Percentiles rank a stretch among this genome's conserved stretches.
These are phyloP conservation scores for Aspergillus sclerotioniger DNA, from an alignment of 495 filamentous ascomycete genomes.

Conservation along the genomic window DNA sequence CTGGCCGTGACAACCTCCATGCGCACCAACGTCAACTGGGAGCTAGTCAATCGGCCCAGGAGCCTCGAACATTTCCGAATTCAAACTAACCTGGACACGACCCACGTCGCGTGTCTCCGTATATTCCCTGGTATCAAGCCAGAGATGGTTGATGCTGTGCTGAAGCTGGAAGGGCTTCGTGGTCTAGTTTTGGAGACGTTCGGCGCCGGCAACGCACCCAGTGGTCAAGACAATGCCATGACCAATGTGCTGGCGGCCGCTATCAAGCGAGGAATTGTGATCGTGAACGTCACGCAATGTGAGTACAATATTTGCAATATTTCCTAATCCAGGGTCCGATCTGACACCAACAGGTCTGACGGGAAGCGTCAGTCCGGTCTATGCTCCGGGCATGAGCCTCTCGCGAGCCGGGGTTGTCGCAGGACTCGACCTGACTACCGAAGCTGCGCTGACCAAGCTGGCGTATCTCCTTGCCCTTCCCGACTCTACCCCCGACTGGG, in stretches of 20 bases:
- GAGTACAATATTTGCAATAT: conserved; percentile 20
- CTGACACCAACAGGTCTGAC: conserved; percentile 51
- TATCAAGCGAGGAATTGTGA: conserved; percentile 75
- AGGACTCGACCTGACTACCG: conserved; percentile 88
- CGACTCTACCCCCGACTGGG: conserved; percentile 56
- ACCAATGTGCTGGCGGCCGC: conserved; percentile 77
- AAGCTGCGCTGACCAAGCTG: conserved; percentile 91
- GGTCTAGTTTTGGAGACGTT: conserved; percentile 94
- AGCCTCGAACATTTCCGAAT: conserved; percentile 72
- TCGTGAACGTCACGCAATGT: conserved; percentile 95
- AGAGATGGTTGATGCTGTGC: conserved; percentile 88
- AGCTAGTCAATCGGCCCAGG: conserved; percentile 71
- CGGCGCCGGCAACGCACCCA: conserved; percentile 90
- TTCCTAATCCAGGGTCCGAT: neutral
- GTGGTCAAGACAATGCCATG: conserved; percentile 76
- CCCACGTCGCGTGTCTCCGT: conserved; percentile 86
- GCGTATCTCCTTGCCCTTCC: conserved; percentile 79
- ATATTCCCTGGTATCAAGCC: conserved; percentile 96
- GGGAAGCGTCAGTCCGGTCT: conserved; percentile 85
- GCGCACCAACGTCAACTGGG: conserved; percentile 82
- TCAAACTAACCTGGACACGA: conserved; percentile 75
- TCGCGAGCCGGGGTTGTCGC: conserved; percentile 90
- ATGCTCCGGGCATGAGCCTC: conserved; percentile 84
- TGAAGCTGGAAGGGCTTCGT: conserved; percentile 71
- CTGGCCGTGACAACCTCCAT: conserved; percentile 78